These are phyloP conservation scores for Furcasterigmium furcatum DNA, from an alignment of 2,329 filamentous ascomycete species.

Conservation along the genomic window DNA sequence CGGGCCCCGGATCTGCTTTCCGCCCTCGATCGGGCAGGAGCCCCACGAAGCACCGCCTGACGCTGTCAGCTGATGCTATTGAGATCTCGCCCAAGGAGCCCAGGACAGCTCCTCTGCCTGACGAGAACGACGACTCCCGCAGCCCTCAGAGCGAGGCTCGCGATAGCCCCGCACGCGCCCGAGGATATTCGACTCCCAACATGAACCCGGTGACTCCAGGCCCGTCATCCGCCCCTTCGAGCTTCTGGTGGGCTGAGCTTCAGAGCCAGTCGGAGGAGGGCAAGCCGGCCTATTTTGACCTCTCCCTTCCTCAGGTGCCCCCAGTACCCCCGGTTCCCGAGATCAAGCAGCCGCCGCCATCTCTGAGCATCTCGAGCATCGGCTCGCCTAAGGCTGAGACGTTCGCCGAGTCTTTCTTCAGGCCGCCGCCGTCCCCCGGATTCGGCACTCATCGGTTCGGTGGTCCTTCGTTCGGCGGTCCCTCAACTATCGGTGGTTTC, in stretches of 20 bases:
- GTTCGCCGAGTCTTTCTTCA: constrained; percentile 21
- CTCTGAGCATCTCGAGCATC: too few species aligned
- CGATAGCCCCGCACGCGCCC: constrained; percentile 40
- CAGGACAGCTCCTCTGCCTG: constrained; percentile 53
- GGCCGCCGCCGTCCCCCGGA: constrained; percentile 42
- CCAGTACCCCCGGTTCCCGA: background rate
- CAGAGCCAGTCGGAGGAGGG: constrained; percentile 34
- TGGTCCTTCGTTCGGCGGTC: constrained; percentile 32
- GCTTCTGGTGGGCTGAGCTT: constrained; percentile 54
- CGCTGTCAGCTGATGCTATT: constrained; percentile 57
- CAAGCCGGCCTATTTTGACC: constrained; percentile 35
- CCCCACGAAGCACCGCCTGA: constrained; percentile 57
- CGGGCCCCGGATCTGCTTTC: constrained; percentile 40
- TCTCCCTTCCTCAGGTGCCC: constrained; percentile 23
- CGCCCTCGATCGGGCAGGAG: constrained; percentile 49
- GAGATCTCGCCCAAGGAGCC: constrained; percentile 52
- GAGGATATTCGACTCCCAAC: constrained; percentile 52
- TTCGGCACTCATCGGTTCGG: constrained; percentile 37
- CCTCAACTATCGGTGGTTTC: constrained; percentile 25
- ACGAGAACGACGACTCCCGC: constrained; percentile 43
- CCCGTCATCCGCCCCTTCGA: constrained; percentile 65
- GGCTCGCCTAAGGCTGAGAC: background rate
- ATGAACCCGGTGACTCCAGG: constrained; percentile 53
- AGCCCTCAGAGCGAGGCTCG: constrained; percentile 35
- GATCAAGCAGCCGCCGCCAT: background rate